Evolutionary conservation across 371 early-diverging fungal genomes (phyloP).

Genomic region (Lichtheimia ramosa): DNA sequence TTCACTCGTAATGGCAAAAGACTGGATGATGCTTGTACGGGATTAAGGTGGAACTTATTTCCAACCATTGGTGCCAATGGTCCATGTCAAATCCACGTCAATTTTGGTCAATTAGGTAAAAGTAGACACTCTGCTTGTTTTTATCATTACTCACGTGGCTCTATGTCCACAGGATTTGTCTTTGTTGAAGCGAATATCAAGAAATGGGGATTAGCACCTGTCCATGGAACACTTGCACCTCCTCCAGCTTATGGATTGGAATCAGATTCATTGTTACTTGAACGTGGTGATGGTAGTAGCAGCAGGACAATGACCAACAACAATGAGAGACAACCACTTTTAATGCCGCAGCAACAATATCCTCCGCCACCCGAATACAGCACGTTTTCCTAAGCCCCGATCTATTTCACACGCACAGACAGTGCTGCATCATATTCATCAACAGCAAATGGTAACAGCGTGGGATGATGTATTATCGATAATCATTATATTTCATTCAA

Average conservation of each 20-base stretch:
- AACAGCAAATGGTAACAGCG: slow-evolving; percentile 1
- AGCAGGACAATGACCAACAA: too few relatives aligned
- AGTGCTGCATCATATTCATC: background rate
- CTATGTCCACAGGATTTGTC: slow-evolving; percentile 44
- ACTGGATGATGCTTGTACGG: slow-evolving; percentile 56
- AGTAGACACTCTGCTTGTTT: background rate
- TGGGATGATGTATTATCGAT: background rate
- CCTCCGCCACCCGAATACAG: background rate
- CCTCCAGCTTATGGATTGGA: slow-evolving; percentile 68
- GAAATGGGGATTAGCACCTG: slow-evolving; percentile 78
- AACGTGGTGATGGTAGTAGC: slow-evolving; percentile 16
- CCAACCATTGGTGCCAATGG: slow-evolving; percentile 67
- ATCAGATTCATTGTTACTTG: slow-evolving; percentile 52
- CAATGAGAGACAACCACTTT: too few relatives aligned
- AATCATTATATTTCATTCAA: background rate
- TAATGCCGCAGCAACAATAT: background rate
- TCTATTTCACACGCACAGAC: slow-evolving; percentile 1
- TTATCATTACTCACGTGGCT: background rate
- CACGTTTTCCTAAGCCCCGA: background rate
- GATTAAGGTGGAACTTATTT: slow-evolving; percentile 57
- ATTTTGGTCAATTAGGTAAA: slow-evolving; percentile 54
- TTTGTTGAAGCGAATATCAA: slow-evolving; percentile 83
- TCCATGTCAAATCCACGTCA: slow-evolving; percentile 63
- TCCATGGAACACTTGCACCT: slow-evolving; percentile 66
- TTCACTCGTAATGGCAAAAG: slow-evolving; percentile 77